phyloP scores from a whole-genome alignment of 805 yeast genomes.

The Wickerhamiella vanderwaltii region DNA sequence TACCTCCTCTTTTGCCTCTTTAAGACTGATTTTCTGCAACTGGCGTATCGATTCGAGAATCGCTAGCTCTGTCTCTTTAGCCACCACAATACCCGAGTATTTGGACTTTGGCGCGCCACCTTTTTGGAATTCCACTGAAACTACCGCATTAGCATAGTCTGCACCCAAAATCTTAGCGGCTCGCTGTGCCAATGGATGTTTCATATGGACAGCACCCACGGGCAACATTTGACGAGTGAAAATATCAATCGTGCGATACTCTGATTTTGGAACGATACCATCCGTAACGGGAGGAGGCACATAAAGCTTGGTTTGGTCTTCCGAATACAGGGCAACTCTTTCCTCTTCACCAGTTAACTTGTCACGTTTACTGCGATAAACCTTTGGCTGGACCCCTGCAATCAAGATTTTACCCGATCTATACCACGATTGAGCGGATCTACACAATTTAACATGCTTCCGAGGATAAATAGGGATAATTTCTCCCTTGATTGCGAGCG shows the following conservation, averaged over 20 bases:
- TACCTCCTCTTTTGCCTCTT: slow-evolving; percentile 29
- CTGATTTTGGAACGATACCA: slow-evolving; percentile 63
- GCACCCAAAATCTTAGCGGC: slow-evolving; percentile 64
- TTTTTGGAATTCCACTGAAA: slow-evolving; percentile 61
- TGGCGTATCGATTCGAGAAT: slow-evolving; percentile 36
- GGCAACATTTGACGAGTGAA: slow-evolving; percentile 78
- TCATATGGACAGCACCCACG: slow-evolving; percentile 53
- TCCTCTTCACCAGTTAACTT: slow-evolving; percentile 18
- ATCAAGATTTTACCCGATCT: slow-evolving; percentile 64
- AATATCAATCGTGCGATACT: slow-evolving; percentile 73
- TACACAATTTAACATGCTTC: slow-evolving; percentile 46
- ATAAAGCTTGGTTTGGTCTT: slow-evolving; percentile 62
- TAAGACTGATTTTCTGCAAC: slow-evolving; percentile 35
- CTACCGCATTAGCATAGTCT: slow-evolving; percentile 79
- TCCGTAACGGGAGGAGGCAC: slow-evolving; percentile 52
- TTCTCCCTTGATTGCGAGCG: slow-evolving; percentile 38
- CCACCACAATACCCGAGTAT: slow-evolving; percentile 67
- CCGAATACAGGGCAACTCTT: slow-evolving; percentile 45
- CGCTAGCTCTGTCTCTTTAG: slow-evolving; percentile 48
- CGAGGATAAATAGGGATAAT: slow-evolving; percentile 44
- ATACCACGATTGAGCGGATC: slow-evolving; percentile 80
- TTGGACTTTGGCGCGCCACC: slow-evolving; percentile 36
- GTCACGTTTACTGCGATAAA: slow-evolving; percentile 25
- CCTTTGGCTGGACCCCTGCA: slow-evolving; percentile 55
- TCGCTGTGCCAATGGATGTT: slow-evolving; percentile 38